These are phyloP conservation scores for Saccharomyces kudriavzevii DNA, from an alignment of 805 yeast species.

Conservation along the genomic window DNA sequence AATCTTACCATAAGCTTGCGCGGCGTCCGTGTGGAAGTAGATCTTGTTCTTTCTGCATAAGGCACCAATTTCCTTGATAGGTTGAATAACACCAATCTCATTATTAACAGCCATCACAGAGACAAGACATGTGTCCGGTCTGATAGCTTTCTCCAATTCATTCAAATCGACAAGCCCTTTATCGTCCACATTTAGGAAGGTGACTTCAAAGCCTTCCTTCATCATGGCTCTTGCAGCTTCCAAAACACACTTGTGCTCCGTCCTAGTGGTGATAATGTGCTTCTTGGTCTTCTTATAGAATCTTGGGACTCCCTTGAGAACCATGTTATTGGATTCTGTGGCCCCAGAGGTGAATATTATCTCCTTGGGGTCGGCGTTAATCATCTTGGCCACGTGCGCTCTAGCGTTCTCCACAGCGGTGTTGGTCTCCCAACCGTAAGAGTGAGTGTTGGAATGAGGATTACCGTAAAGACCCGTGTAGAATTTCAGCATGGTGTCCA, in stretches of 20 bases:
- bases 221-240: slow-evolving; percentile 92
- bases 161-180: slow-evolving; percentile 78
- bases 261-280: slow-evolving; percentile 91
- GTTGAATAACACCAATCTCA: slow-evolving; percentile 97
- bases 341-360: slow-evolving; percentile 97
- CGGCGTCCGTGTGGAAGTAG: slow-evolving; percentile 95
- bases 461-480: slow-evolving; percentile 93
- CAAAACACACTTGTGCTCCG: slow-evolving; percentile 98
- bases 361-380: slow-evolving; percentile 92
- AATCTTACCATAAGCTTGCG: slow-evolving; percentile 94
- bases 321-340: slow-evolving; percentile 93
- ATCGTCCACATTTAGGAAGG: slow-evolving; percentile 74
- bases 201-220: slow-evolving; percentile 94
- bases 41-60: slow-evolving; percentile 82
- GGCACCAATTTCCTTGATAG: slow-evolving; percentile 84
- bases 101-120: slow-evolving; percentile 96
- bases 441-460: slow-evolving; percentile 94
- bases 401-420: slow-evolving; percentile 85
- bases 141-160: slow-evolving; percentile 70
- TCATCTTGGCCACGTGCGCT: slow-evolving; percentile 68
- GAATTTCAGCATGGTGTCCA: slow-evolving; percentile 78
- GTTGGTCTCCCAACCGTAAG: slow-evolving; percentile 99
- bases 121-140: slow-evolving; percentile 85
- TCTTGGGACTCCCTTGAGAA: slow-evolving; percentile 89
- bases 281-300: slow-evolving; percentile 84